Evolutionary conservation across 495 filamentous ascomycete genomes (phyloP).

Genomic region (Aspergillus leporis): DNA sequence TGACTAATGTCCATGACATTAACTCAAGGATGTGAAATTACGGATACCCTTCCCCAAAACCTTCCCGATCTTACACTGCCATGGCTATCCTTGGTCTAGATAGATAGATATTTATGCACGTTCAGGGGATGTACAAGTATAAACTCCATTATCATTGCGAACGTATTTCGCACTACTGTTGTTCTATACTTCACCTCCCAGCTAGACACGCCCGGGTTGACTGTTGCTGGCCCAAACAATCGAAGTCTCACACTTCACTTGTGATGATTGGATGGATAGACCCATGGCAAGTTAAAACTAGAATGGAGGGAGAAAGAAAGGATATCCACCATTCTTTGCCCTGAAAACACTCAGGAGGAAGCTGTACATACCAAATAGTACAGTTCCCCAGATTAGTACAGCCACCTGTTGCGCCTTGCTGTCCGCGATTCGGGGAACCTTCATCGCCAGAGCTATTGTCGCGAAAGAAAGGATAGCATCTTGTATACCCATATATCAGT

Average conservation of each 20-base stretch:
- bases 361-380: conserved; percentile 85
- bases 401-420: conserved; percentile 75
- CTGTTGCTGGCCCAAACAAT: background rate
- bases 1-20: too few species aligned
- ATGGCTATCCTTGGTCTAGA: background rate
- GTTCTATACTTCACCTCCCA: background rate
- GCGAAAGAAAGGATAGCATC: conserved; percentile 93
- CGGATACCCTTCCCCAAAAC: too few species aligned
- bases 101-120: background rate
- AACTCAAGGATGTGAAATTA: too few species aligned
- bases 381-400: conserved; percentile 76
- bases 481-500: conserved; percentile 36
- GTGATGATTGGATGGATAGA: background rate
- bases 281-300: conserved; percentile 28
- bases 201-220: background rate
- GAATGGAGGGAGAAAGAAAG: conserved; percentile 92
- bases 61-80: background rate
- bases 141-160: background rate
- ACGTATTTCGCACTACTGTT: background rate
- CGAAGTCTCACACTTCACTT: background rate
- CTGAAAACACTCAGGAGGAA: conserved; percentile 92
- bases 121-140: background rate
- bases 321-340: conserved; percentile 92
- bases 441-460: conserved; percentile 84
- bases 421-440: conserved; percentile 84